Percentiles rank a stretch among this genome's conserved stretches.
Conservation (phyloP, 129 eudicot species). For the Helichrysum umbraculigerum region DNA sequence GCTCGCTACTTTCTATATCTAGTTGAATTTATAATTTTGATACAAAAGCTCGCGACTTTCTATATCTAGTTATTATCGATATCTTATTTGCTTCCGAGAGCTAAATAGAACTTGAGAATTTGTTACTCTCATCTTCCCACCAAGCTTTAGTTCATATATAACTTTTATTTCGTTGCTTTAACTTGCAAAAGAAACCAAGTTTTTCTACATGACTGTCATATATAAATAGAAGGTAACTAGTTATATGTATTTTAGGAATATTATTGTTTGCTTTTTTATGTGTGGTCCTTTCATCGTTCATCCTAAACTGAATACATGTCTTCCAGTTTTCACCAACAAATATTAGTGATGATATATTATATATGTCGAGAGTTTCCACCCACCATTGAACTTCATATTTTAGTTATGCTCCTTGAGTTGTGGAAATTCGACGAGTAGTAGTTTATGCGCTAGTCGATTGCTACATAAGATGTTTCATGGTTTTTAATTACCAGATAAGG, state of each 20-base stretch:
- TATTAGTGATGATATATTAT: not conserved
- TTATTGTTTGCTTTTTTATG: not conserved
- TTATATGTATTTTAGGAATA: too few species aligned
- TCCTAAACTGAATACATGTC: not conserved
- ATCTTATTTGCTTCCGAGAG: too few species aligned
- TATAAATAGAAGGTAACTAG: too few species aligned
- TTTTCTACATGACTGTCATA: too few species aligned
- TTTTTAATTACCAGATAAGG: not conserved
- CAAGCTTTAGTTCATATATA: too few species aligned
- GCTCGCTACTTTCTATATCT: too few species aligned
- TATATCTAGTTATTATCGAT: not conserved
- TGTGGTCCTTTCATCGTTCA: not conserved
- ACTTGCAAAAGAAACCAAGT: too few species aligned
- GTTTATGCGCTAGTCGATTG: not conserved
- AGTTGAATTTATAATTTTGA: not conserved
- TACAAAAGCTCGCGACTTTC: too few species aligned
- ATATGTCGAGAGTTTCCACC: not conserved
- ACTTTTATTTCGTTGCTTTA: too few species aligned
- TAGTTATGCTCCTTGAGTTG: not conserved
- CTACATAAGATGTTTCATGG: not conserved
- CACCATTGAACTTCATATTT: not conserved
- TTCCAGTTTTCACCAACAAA: constrained; percentile 1
- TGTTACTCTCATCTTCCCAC: too few species aligned
- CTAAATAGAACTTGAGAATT: too few species aligned
- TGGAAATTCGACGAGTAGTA: not conserved